Evolutionary conservation across 2,329 filamentous ascomycete genomes (phyloP).

Genomic region (Colletotrichum tamarilloi): DNA sequence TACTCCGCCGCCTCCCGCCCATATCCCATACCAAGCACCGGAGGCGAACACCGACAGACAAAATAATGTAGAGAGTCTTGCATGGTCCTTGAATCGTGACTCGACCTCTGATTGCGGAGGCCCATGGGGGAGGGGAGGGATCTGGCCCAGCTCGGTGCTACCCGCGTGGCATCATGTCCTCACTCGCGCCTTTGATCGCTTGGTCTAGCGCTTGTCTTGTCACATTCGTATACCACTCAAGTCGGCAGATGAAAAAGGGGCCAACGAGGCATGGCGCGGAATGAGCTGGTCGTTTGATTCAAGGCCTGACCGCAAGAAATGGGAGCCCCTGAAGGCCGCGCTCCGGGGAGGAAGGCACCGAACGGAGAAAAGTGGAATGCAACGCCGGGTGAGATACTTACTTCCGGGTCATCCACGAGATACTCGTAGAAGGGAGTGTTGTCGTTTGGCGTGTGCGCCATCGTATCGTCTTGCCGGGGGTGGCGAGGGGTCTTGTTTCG

Average conservation of each 20-base stretch:
- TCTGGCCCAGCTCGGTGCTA: neutral
- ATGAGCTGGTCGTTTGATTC: neutral
- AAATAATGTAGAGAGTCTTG: neutral
- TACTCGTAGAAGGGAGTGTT: slow-evolving; percentile 27
- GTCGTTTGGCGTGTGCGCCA: slow-evolving; percentile 23
- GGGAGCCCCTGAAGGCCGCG: neutral
- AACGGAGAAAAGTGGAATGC: neutral
- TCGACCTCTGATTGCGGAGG: neutral
- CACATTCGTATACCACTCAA: neutral
- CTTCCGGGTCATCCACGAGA: slow-evolving; percentile 27
- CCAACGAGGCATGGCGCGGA: neutral
- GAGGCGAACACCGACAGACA: neutral
- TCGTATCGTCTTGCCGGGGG: slow-evolving; percentile 13
- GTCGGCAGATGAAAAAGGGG: neutral
- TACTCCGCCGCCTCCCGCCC: slow-evolving; percentile 1
- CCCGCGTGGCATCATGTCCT: neutral
- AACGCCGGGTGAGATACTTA: slow-evolving; percentile 16
- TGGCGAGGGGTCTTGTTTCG: neutral
- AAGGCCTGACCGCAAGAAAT: neutral
- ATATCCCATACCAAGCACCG: neutral
- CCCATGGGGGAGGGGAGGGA: neutral
- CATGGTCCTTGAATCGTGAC: neutral
- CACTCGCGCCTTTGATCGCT: slow-evolving; percentile 13
- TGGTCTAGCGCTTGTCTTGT: slow-evolving; percentile 1
- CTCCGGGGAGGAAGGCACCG: neutral